A percentile compares a stretch with the other conserved stretches of the same genome.
Conservation (phyloP, 1,284 basidiomycete genomes). For the Amylostereum areolatum region DNA sequence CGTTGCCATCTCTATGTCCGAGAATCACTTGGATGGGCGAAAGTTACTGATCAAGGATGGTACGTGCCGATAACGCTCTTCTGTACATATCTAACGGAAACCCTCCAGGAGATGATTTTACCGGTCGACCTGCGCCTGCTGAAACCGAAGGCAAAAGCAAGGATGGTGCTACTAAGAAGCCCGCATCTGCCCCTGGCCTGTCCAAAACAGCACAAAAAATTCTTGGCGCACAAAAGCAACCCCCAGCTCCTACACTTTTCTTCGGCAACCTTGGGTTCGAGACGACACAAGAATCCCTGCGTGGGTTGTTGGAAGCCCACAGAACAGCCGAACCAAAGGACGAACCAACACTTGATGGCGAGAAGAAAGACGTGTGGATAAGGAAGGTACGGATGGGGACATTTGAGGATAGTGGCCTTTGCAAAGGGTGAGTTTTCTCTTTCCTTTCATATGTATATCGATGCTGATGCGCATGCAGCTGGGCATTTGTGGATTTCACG, state of each 20-base stretch:
- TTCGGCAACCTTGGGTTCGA: slow-evolving; percentile 87
- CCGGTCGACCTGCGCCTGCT: slow-evolving; percentile 48
- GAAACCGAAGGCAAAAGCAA: slow-evolving; percentile 21
- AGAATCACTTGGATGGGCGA: slow-evolving; percentile 79
- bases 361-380: slow-evolving; percentile 57
- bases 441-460: background rate
- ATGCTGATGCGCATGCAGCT: slow-evolving; percentile 42
- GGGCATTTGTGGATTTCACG: slow-evolving; percentile 93
- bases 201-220: slow-evolving; percentile 83
- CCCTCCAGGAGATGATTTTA: slow-evolving; percentile 62
- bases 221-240: slow-evolving; percentile 75
- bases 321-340: slow-evolving; percentile 26
- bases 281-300: slow-evolving; percentile 74
- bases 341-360: slow-evolving; percentile 22
- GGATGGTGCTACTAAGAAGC: slow-evolving; percentile 19
- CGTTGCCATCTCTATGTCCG: slow-evolving; percentile 75
- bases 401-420: slow-evolving; percentile 90
- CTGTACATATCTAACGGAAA: slow-evolving; percentile 1
- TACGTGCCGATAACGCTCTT: slow-evolving; percentile 25
- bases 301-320: slow-evolving; percentile 68
- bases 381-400: slow-evolving; percentile 90
- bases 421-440: slow-evolving; percentile 75
- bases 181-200: slow-evolving; percentile 30
- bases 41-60: slow-evolving; percentile 92
- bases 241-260: slow-evolving; percentile 80